phyloP scores from a whole-genome alignment of 495 filamentous ascomycete species.

The Astrothelium subdiscretum region DNA sequence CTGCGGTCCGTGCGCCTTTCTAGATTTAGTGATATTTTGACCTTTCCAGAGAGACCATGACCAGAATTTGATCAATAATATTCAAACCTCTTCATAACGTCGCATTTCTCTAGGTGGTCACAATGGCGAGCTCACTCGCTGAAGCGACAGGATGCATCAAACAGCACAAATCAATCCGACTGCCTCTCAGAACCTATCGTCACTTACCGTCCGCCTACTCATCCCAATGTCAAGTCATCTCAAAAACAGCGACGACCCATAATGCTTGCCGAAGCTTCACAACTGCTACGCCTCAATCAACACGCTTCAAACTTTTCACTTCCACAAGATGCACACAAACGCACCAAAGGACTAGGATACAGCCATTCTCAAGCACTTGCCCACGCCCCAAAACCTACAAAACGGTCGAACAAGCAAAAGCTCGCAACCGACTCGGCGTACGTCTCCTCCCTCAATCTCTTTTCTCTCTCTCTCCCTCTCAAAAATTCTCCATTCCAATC shows the following conservation, averaged over 20 bases:
- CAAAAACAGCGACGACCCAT: background rate
- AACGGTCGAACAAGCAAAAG: slow-evolving; percentile 19
- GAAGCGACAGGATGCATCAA: background rate
- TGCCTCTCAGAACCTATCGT: background rate
- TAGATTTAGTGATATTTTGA: no score
- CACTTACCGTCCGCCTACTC: background rate
- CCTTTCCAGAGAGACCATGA: no score
- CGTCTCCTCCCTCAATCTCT: background rate
- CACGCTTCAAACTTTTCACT: background rate
- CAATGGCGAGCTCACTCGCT: background rate
- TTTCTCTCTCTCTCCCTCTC: slow-evolving; percentile 4
- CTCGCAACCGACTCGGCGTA: slow-evolving; percentile 14
- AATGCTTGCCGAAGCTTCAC: background rate
- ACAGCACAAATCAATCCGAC: background rate
- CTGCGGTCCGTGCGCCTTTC: background rate
- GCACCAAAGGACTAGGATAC: background rate
- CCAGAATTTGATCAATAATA: no score
- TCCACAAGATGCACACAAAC: background rate
- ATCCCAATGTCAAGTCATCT: background rate
- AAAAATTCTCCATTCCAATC: background rate
- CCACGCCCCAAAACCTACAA: slow-evolving; percentile 13
- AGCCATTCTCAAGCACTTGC: slow-evolving; percentile 12
- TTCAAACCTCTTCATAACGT: background rate
- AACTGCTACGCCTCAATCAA: background rate
- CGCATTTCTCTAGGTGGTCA: background rate